A percentile compares a stretch with the other conserved stretches of the same genome.
These are phyloP conservation scores for Sphagnum magellanicum DNA, from an alignment of 228 moss, liverwort and hornwort genomes.

Conservation along the genomic window DNA sequence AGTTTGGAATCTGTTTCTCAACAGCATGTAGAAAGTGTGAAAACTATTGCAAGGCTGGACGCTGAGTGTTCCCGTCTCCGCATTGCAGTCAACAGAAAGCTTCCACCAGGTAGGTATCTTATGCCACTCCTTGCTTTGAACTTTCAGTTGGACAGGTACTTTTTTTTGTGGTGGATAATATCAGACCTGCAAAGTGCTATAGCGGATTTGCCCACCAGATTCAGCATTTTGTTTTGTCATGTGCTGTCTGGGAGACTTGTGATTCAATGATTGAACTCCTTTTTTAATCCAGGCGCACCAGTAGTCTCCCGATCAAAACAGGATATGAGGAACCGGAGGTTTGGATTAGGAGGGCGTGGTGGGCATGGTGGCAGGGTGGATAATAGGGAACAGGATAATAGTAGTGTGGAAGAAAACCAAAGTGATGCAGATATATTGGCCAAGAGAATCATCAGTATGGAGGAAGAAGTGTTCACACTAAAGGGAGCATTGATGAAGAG, in stretches of 20 bases:
- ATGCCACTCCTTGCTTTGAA: background rate
- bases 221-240: too few relatives aligned
- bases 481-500: conserved; percentile 48
- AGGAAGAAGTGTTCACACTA: conserved; percentile 47
- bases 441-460: conserved; percentile 32
- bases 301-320: conserved; percentile 48
- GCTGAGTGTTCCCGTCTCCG: conserved; percentile 56
- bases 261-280: background rate
- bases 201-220: too few relatives aligned
- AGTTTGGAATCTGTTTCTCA: conserved; percentile 26
- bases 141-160: too few relatives aligned
- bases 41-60: conserved; percentile 42
- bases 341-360: conserved; percentile 21
- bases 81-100: conserved; percentile 55
- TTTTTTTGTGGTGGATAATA: too few relatives aligned
- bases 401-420: conserved; percentile 4
- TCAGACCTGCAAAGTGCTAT: too few relatives aligned
- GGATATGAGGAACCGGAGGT: conserved; percentile 28
- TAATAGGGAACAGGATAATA: conserved; percentile 15
- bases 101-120: conserved; percentile 29
- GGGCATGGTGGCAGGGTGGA: conserved; percentile 9
- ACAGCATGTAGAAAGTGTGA: conserved; percentile 36
- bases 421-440: conserved; percentile 18
- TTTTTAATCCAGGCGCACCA: conserved; percentile 20
- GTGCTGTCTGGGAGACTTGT: too few relatives aligned